Evolutionary conservation across 2,329 filamentous ascomycete genomes (phyloP).

Genomic region (Xylariales sp.): DNA sequence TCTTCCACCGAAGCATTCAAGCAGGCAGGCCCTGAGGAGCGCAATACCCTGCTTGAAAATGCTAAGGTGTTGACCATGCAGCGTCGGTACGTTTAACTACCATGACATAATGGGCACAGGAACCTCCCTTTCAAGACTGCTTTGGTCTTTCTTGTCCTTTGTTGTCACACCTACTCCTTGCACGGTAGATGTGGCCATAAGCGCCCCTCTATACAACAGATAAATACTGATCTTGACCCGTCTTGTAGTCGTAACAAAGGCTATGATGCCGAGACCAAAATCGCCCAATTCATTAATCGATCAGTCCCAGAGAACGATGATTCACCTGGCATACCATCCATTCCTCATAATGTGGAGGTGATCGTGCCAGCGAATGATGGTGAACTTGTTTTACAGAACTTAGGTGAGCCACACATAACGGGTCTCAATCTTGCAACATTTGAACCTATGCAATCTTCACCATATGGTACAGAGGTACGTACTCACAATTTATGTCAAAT

Average conservation of each 20-base stretch:
- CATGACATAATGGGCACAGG: not conserved
- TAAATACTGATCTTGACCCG: too few species aligned
- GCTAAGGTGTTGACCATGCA: slow-evolving; percentile 14
- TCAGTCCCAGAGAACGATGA: not conserved
- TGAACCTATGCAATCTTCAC: too few species aligned
- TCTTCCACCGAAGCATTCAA: slow-evolving; percentile 8
- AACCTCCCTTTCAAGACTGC: not conserved
- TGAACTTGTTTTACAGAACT: too few species aligned
- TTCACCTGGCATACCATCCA: not conserved
- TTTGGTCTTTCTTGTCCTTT: not conserved
- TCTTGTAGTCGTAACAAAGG: slow-evolving; percentile 7
- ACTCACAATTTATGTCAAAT: too few species aligned
- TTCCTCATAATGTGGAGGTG: too few species aligned
- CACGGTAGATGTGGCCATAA: too few species aligned
- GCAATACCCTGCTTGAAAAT: slow-evolving; percentile 8
- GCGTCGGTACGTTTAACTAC: slow-evolving; percentile 11
- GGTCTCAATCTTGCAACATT: too few species aligned
- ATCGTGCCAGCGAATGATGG: too few species aligned
- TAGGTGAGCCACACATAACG: too few species aligned
- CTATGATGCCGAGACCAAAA: slow-evolving; percentile 11
- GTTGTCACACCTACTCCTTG: too few species aligned
- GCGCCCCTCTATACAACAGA: too few species aligned
- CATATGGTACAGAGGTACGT: too few species aligned
- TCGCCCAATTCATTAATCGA: slow-evolving; percentile 8
- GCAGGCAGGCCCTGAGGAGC: slow-evolving; percentile 4